Evolutionary conservation across 1,284 basidiomycete species (phyloP).

Genomic region (Vanrija humicola): DNA sequence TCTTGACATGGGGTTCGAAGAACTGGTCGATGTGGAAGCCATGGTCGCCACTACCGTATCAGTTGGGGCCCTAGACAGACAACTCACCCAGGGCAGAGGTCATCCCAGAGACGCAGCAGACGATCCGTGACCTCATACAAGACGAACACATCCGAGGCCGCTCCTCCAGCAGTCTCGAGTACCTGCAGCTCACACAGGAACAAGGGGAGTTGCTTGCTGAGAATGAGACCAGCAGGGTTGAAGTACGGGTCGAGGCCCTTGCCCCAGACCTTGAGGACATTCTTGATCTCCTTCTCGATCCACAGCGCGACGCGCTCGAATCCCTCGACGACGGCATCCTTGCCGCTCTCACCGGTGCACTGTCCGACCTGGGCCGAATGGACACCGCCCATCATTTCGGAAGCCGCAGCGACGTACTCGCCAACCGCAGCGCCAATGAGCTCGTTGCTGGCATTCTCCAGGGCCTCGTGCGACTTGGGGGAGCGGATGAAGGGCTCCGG

Average conservation of each 20-base stretch:
- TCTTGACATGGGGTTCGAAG: conserved; percentile 48
- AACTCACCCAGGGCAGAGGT: conserved; percentile 35
- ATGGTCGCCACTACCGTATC: conserved; percentile 26
- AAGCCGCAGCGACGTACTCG: conserved; percentile 40
- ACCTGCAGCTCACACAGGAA: conserved; percentile 46
- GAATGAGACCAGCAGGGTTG: conserved; percentile 41
- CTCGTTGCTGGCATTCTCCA: conserved; percentile 35
- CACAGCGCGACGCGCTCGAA: conserved; percentile 43
- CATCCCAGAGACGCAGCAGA: conserved; percentile 40
- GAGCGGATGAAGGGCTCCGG: conserved; percentile 21
- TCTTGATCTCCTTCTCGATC: conserved; percentile 40
- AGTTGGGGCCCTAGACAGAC: background rate
- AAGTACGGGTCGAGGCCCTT: conserved; percentile 27
- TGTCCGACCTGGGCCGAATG: conserved; percentile 9
- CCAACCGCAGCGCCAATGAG: conserved; percentile 38
- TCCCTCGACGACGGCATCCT: conserved; percentile 31
- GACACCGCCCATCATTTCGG: conserved; percentile 29
- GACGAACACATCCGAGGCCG: conserved; percentile 39
- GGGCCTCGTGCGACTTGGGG: conserved; percentile 4
- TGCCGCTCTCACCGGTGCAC: conserved; percentile 18
- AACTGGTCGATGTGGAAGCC: conserved; percentile 45
- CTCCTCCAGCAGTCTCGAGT: conserved; percentile 34
- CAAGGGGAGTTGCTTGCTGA: conserved; percentile 45
- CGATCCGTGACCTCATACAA: conserved; percentile 43
- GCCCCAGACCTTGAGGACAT: conserved; percentile 35